A percentile compares a stretch with the other conserved stretches of the same genome.
These are phyloP conservation scores for Coemansia sp. DNA, from an alignment of 192 early-diverging fungal genomes.

Conservation along the genomic window DNA sequence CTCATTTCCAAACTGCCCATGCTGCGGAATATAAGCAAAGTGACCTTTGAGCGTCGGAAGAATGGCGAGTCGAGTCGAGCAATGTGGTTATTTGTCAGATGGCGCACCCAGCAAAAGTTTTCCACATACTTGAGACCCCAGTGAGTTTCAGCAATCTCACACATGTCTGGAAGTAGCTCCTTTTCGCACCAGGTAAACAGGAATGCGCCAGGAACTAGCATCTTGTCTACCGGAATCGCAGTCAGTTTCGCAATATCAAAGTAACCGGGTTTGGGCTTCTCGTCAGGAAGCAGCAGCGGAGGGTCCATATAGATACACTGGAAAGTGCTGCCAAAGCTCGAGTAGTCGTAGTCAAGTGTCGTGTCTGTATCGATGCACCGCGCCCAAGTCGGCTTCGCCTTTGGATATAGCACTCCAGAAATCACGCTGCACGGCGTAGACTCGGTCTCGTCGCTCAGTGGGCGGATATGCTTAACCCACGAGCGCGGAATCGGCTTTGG, in stretches of 20 bases:
- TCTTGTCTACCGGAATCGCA: conserved; percentile 54
- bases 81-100: conserved; percentile 79
- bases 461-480: conserved; percentile 79
- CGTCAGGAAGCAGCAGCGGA: conserved; percentile 61
- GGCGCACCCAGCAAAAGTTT: conserved; percentile 96
- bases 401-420: conserved; percentile 43
- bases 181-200: conserved; percentile 95
- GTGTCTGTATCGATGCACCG: conserved; percentile 28
- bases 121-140: conserved; percentile 95
- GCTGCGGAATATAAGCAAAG: conserved; percentile 85
- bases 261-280: conserved; percentile 28
- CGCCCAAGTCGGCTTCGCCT: conserved; percentile 26
- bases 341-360: conserved; percentile 36
- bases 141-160: conserved; percentile 60
- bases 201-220: conserved; percentile 76
- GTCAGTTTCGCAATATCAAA: conserved; percentile 34
- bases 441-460: conserved; percentile 36
- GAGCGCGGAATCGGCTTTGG: conserved; percentile 78
- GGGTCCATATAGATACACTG: conserved; percentile 92
- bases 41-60: conserved; percentile 86
- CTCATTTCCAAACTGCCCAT: conserved; percentile 86
- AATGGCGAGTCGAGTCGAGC: conserved; percentile 64
- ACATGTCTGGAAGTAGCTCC: conserved; percentile 81
- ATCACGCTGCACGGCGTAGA: conserved; percentile 28
- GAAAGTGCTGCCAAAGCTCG: conserved; percentile 64